Conservation (phyloP, 805 yeast genomes). For the Spathaspora arborariae region DNA sequence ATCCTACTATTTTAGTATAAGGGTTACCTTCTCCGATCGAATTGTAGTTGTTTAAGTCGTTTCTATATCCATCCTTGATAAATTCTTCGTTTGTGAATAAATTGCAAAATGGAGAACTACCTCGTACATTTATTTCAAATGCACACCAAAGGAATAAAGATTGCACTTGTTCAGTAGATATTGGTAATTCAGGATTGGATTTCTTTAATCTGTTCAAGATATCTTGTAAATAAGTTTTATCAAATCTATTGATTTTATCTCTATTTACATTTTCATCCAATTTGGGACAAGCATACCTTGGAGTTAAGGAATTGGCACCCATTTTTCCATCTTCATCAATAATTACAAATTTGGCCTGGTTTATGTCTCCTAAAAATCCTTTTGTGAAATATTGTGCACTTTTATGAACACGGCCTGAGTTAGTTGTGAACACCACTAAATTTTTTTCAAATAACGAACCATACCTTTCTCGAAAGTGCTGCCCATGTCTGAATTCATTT, state of each 20-base stretch:
- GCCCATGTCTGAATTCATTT: conserved; percentile 48
- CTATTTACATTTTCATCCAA: conserved; percentile 21
- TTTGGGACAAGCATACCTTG: conserved; percentile 42
- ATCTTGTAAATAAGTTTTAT: conserved; percentile 37
- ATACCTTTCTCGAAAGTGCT: conserved; percentile 44
- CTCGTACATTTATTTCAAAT: conserved; percentile 67
- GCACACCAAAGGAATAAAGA: conserved; percentile 63
- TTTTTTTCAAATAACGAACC: conserved; percentile 39
- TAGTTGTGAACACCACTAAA: conserved; percentile 52
- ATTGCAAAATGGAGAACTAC: conserved; percentile 64
- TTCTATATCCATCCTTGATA: conserved; percentile 55
- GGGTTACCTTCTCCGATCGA: conserved; percentile 61
- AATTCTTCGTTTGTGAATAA: conserved; percentile 67
- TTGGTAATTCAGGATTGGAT: conserved; percentile 48
- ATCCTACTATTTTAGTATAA: conserved; percentile 55
- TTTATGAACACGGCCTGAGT: conserved; percentile 50
- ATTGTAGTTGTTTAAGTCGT: conserved; percentile 59
- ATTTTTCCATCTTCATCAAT: conserved; percentile 43
- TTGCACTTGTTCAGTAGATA: conserved; percentile 50
- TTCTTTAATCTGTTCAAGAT: conserved; percentile 55
- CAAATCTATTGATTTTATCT: conserved; percentile 2
- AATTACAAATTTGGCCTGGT: conserved; percentile 27
- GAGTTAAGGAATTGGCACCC: conserved; percentile 60
- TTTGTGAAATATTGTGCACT: conserved; percentile 53
- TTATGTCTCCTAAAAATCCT: conserved; percentile 50